Conservation (phyloP, 2,329 filamentous ascomycete genomes). For the Penicillium sumatraense region DNA sequence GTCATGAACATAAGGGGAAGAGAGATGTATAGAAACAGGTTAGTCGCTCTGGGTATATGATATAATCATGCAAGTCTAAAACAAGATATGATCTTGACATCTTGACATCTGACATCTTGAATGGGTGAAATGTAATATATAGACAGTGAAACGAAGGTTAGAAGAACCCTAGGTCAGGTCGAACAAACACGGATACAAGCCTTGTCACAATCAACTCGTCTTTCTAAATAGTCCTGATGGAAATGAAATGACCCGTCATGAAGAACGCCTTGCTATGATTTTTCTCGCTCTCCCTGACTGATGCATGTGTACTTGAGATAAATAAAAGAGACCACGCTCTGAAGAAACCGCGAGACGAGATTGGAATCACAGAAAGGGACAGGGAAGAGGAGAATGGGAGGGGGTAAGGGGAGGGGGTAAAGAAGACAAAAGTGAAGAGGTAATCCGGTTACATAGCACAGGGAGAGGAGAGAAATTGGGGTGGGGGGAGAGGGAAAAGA, state of each 20-base stretch:
- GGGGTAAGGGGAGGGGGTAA: not conserved
- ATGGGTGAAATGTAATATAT: conserved; percentile 1
- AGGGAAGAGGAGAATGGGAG: not conserved
- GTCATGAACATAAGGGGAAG: too few species aligned
- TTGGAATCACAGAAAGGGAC: not conserved
- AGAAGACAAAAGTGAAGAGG: not conserved
- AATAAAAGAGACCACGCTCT: conserved; percentile 5
- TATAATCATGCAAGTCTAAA: too few species aligned
- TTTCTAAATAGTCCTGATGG: conserved; percentile 7
- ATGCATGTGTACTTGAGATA: not conserved
- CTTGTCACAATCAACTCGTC: too few species aligned
- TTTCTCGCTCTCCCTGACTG: conserved; percentile 10
- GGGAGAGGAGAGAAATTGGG: conserved; percentile 3
- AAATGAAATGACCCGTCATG: conserved; percentile 4
- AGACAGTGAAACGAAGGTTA: not conserved
- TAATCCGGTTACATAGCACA: not conserved
- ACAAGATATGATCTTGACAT: too few species aligned
- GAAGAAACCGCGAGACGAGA: not conserved
- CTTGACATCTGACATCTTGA: not conserved
- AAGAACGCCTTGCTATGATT: conserved; percentile 28
- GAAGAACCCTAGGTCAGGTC: not conserved
- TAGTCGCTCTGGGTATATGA: too few species aligned
- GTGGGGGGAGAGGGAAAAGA: too few species aligned
- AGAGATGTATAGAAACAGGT: too few species aligned
- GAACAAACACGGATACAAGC: not conserved